Conservation (phyloP, 257 asterid species). For the Lycium ferocissimum region DNA sequence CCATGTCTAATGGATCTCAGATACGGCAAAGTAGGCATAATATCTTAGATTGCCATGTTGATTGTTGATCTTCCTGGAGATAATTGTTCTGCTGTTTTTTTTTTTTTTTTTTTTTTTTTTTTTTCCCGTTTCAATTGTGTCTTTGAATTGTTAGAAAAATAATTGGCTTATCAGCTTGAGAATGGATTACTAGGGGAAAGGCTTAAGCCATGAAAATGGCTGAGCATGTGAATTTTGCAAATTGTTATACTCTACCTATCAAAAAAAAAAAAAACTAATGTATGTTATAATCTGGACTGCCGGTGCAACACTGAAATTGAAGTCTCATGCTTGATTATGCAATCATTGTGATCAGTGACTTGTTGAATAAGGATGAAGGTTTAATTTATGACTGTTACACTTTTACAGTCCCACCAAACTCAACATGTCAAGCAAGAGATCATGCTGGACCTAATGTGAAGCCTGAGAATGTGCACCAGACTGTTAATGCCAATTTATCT, state of each 20-base stretch:
- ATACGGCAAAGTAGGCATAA: slow-evolving; percentile 57
- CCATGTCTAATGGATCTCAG: slow-evolving; percentile 63
- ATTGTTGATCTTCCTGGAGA: slow-evolving; percentile 16
- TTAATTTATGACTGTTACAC: slow-evolving; percentile 11
- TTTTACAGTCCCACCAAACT: slow-evolving; percentile 56
- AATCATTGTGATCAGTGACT: not conserved
- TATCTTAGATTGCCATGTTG: slow-evolving; percentile 25
- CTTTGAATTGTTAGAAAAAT: not conserved
- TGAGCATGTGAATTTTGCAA: slow-evolving; percentile 1
- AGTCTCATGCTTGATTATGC: slow-evolving; percentile 19
- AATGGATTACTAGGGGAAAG: slow-evolving; percentile 9
- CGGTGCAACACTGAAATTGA: not conserved
- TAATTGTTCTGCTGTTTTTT: slow-evolving; percentile 12
- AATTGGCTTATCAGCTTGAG: not conserved
- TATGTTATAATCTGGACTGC: not conserved
- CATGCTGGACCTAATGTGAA: slow-evolving; percentile 54
- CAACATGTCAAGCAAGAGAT: slow-evolving; percentile 51
- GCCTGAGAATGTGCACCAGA: slow-evolving; percentile 60
- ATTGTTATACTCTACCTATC: not conserved
- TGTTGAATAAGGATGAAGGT: slow-evolving; percentile 17
- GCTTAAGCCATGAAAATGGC: not conserved
- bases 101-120: slow-evolving; percentile 13
- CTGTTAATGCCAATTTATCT: slow-evolving; percentile 44
- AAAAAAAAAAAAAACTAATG: too few species aligned
- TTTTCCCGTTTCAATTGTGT: not conserved